phyloP scores from a whole-genome alignment of 2,329 filamentous ascomycete genomes.

The Macrophomina tecta region DNA sequence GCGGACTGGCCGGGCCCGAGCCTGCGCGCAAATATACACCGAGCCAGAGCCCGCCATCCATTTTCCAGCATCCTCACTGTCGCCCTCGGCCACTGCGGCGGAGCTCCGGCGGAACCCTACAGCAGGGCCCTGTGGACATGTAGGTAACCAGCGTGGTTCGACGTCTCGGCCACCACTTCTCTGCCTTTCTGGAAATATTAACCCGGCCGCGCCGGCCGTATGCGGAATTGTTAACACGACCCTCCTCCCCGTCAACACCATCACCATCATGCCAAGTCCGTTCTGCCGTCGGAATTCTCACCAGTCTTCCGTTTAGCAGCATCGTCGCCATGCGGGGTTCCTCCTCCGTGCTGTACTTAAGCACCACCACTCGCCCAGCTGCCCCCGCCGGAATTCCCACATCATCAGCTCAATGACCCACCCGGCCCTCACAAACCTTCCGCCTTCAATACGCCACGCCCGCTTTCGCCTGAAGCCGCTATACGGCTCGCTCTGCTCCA shows the following conservation, averaged over 20 bases:
- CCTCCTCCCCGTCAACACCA: slow-evolving; percentile 13
- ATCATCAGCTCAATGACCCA: neutral
- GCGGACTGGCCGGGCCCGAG: no score
- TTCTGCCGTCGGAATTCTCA: slow-evolving; percentile 1
- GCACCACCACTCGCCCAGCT: neutral
- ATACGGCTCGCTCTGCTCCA: neutral
- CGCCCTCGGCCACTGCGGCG: no score
- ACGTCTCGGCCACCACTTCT: neutral
- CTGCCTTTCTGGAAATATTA: neutral
- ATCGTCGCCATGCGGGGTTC: neutral
- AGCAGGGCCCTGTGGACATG: no score
- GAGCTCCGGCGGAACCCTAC: no score
- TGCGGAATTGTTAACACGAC: slow-evolving; percentile 19
- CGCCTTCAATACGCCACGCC: neutral
- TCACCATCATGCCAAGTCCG: neutral
- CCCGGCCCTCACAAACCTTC: neutral
- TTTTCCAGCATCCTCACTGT: neutral
- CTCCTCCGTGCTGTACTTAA: neutral
- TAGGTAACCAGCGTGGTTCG: neutral
- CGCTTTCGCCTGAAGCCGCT: neutral
- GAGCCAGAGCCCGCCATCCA: no score
- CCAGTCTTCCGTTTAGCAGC: slow-evolving; percentile 5
- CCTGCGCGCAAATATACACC: no score
- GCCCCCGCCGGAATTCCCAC: neutral
- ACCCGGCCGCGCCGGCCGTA: neutral